phyloP scores from a whole-genome alignment of 2,329 filamentous ascomycete species.

The Microcyclosporella mali region DNA sequence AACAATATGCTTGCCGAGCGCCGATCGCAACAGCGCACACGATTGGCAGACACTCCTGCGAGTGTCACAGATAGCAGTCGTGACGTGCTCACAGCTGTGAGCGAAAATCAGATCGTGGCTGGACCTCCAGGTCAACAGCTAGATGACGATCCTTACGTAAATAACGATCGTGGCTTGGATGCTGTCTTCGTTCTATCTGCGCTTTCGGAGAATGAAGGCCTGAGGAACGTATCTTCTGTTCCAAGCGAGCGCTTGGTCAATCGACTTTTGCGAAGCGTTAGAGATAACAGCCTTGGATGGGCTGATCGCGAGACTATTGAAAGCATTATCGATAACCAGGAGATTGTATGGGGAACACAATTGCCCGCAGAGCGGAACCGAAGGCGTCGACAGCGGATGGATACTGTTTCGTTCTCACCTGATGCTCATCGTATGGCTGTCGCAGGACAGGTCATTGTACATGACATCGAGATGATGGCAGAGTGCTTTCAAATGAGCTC shows the following conservation, averaged over 20 bases:
- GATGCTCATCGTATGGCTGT: slow-evolving; percentile 11
- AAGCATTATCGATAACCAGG: slow-evolving; percentile 3
- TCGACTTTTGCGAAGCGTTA: slow-evolving; percentile 4
- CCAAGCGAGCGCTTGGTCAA: not conserved
- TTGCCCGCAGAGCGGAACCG: slow-evolving; percentile 18
- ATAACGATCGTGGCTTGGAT: slow-evolving; percentile 18
- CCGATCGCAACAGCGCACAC: not conserved
- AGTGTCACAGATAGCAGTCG: not conserved
- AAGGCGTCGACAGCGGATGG: slow-evolving; percentile 12
- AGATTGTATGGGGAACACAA: slow-evolving; percentile 12
- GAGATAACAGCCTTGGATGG: slow-evolving; percentile 7
- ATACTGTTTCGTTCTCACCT: slow-evolving; percentile 12
- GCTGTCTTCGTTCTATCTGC: slow-evolving; percentile 14
- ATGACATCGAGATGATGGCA: slow-evolving; percentile 28
- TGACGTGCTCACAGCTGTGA: too few species aligned
- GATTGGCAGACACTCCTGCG: not conserved
- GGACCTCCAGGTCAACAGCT: slow-evolving; percentile 16
- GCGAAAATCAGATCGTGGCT: not conserved
- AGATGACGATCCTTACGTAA: slow-evolving; percentile 11
- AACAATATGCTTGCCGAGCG: slow-evolving; percentile 2
- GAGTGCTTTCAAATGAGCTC: slow-evolving; percentile 27
- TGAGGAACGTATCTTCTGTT: slow-evolving; percentile 2
- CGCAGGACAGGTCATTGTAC: slow-evolving; percentile 9
- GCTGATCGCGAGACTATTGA: slow-evolving; percentile 10
- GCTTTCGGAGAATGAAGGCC: slow-evolving; percentile 3